Evolutionary conservation across 805 yeast genomes (phyloP), one percentile per base, ranked within the genome.

Genomic region (Starmerella apis): DNA sequence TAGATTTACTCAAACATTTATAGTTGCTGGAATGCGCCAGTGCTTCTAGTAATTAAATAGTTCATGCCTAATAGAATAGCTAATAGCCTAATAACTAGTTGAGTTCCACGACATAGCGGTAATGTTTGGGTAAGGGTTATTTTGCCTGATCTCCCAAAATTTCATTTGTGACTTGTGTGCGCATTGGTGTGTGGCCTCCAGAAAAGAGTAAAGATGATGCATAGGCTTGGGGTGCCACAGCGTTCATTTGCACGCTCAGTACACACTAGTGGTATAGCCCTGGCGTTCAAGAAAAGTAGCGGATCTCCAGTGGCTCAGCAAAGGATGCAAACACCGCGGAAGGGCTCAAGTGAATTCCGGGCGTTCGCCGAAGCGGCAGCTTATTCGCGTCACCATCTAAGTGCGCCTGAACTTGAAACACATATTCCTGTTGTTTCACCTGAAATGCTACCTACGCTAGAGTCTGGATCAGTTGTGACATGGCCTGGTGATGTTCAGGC

Each of bases 301-400:
- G 52, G 49, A n/a, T 24, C 28, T 16, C 41, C 35, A 16, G 33
- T 50, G 22, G 44, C 33, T 23, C 32, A 41, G 44, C 44, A 27
- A 8, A 27, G 44, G 5, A 41, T 41, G 44, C 44, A 41, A 19
- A 56, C 60, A 1, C 63, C 63, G n/a, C 38, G 47, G 16, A 58
- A 56, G 36, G 44, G 45, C 22, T 24, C 38, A n/a, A 61, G 59
- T 19, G 63, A 59, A 53, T 53, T 23, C 49, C 53, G 63, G 13
- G 50, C 46, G 49, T 59, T 50, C 49, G 52, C 55, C 35, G 30
- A 49, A 16, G 59, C 61, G 13, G 60, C 59, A 4, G 54, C 61
- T 9, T 56, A 55, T 50, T 51, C 59, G 16, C 31, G 45, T 36
- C 47, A 46, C 49, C 51, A 53, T 18, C 25, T 35, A 25, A 19